Evolutionary conservation across 106 monocot species (phyloP).

Genomic region (Dactylorhiza incarnata): DNA sequence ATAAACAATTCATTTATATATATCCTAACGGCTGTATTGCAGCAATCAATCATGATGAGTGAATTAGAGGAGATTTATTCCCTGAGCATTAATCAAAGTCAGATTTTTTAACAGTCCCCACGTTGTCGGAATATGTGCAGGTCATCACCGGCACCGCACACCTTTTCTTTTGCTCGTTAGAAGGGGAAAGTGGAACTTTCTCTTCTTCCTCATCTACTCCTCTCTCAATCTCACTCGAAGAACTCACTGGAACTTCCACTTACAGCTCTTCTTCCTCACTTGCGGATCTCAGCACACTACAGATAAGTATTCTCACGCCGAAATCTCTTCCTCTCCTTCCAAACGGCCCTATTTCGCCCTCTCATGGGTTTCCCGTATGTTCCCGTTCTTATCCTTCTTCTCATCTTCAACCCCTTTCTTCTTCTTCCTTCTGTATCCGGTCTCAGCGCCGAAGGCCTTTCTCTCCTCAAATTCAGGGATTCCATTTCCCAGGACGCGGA

Average conservation of each 20-base stretch:
- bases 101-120: too few relatives aligned
- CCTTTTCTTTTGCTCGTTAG: background rate
- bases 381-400: background rate
- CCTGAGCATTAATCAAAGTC: too few relatives aligned
- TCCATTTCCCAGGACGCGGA: constrained; percentile 42
- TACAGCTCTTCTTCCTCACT: background rate
- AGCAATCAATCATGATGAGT: too few relatives aligned
- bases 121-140: too few relatives aligned
- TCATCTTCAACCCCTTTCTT: constrained; percentile 2
- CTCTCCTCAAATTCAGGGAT: constrained; percentile 53
- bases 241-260: too few relatives aligned
- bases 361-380: background rate
- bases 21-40: too few relatives aligned
- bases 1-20: too few relatives aligned
- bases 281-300: background rate
- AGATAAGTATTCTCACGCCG: background rate
- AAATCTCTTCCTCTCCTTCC: background rate
- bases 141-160: too few relatives aligned
- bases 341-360: background rate
- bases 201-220: background rate
- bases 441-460: constrained; percentile 39
- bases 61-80: too few relatives aligned
- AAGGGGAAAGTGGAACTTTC: background rate
- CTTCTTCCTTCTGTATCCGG: constrained; percentile 1
- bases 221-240: too few relatives aligned